These are phyloP conservation scores for Dryadomyces quercus-mongolicae DNA, from an alignment of 2,329 filamentous ascomycete species.

Conservation along the genomic window DNA sequence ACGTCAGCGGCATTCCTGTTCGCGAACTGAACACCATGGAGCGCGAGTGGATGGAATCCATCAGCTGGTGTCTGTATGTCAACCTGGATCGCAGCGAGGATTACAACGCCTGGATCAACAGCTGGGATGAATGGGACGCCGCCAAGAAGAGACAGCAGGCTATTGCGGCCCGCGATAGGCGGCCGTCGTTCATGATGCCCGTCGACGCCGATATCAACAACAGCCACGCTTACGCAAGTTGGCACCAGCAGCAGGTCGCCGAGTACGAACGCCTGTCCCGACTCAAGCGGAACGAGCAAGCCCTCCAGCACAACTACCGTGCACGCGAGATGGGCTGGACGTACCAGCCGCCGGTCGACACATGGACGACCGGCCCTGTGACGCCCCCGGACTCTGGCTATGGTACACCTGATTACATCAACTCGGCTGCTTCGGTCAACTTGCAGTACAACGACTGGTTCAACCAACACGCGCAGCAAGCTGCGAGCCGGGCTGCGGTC, in stretches of 20 bases:
- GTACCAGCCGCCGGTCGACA: constrained; percentile 19
- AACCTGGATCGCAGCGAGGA: constrained; percentile 69
- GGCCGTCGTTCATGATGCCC: constrained; percentile 34
- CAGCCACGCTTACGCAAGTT: constrained; percentile 26
- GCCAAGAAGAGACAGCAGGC: constrained; percentile 41
- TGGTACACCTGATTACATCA: constrained; percentile 45
- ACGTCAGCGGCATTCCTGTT: constrained; percentile 83
- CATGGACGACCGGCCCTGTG: constrained; percentile 33
- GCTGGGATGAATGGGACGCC: constrained; percentile 45
- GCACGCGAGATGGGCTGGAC: constrained; percentile 32
- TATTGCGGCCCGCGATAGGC: constrained; percentile 35
- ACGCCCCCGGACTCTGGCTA: constrained; percentile 51
- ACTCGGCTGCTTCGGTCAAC: constrained; percentile 42
- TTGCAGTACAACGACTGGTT: constrained; percentile 48
- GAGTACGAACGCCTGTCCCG: constrained; percentile 35
- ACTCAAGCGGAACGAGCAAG: constrained; percentile 26
- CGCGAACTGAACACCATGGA: constrained; percentile 76
- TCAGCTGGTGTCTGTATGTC: constrained; percentile 76
- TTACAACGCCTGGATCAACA: constrained; percentile 49
- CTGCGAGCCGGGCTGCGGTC: constrained; percentile 24
- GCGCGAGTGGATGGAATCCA: constrained; percentile 74
- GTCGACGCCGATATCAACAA: constrained; percentile 29
- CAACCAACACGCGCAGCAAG: constrained; percentile 27
- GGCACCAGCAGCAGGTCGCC: constrained; percentile 41
- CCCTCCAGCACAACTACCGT: constrained; percentile 24